Evolutionary conservation across 2,329 filamentous ascomycete species (phyloP), one percentile per base, ranked within the genome.

Genomic region (Myriosclerotinia scirpicola): DNA sequence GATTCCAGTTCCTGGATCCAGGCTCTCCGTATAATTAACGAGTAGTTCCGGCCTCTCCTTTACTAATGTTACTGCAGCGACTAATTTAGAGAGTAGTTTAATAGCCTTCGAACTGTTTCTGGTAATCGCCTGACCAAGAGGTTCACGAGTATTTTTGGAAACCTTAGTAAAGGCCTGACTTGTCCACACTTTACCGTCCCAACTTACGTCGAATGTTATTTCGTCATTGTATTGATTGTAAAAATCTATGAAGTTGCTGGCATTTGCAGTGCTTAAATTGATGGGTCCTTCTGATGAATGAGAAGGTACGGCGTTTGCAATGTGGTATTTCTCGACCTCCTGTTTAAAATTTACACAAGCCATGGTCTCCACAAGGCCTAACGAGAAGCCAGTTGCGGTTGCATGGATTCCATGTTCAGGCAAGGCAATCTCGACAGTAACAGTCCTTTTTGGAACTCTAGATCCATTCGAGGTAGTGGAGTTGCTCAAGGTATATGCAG

Each of bases 231-330:
- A n/a, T 15, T 65, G 54, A 42, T 65, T 66, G 22, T 66, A 66
- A 20, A 63, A 66, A 63, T 66, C 64, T 12, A 63, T 38, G 40
- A 66, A 66, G 30, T 66, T 63, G n/a, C 15, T 26, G 42, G 50
- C 64, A 30, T 54, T 63, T 54, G 9, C 44, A 15, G 64, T 66
- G 17, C n/a, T 63, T 40, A 66, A 22, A 56, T 48, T 5, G 7
- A 54, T 40, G 17, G 50, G n/a, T 5, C 34, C 30, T 26, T 36
- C 30, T 40, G 9, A 63, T 20, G 38, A 20, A 30, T 22, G 1
- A 12, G 58, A 44, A 17, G 38, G 40, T 34, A n/a, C 36, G 3
- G 5, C 17, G 36, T 62, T 63, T 50, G 26, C 38, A 38, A 30
- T 44, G 20, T 63, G 56, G 22, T 63, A 30, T 4, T 63, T 66